phyloP scores from a whole-genome alignment of 441 rosid genomes.

The Adansonia grandidieri region DNA sequence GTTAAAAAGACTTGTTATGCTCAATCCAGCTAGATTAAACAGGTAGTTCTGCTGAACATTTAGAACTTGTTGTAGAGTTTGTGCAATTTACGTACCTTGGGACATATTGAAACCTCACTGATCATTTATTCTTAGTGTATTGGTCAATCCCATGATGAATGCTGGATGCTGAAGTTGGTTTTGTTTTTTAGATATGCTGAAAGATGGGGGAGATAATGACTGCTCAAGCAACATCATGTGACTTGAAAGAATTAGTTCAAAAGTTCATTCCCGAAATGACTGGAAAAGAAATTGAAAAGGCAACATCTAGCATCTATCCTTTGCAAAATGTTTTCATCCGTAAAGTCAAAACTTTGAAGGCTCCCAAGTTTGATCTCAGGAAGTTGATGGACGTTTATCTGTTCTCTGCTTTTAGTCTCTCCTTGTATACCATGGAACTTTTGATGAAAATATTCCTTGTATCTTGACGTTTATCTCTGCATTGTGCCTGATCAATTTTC shows the following conservation, averaged over 20 bases:
- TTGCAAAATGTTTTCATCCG: constrained; percentile 70
- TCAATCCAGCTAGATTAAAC: constrained; percentile 81
- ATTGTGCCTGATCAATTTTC: not conserved
- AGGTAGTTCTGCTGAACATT: constrained; percentile 41
- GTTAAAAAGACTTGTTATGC: constrained; percentile 93
- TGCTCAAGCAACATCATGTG: constrained; percentile 63
- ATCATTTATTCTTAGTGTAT: not conserved
- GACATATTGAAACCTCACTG: not conserved
- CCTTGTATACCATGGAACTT: not conserved
- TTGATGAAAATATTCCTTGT: too few species aligned
- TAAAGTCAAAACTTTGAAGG: constrained; percentile 73
- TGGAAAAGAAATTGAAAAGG: constrained; percentile 64
- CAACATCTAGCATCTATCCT: constrained; percentile 65
- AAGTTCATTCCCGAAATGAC: constrained; percentile 74
- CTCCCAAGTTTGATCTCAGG: constrained; percentile 81
- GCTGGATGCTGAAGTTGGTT: not conserved
- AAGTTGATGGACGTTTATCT: constrained; percentile 66
- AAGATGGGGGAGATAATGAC: constrained; percentile 76
- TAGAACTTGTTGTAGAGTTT: not conserved
- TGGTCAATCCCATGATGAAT: not conserved
- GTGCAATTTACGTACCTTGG: not conserved
- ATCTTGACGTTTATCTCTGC: not conserved
- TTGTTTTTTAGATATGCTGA: constrained; percentile 52
- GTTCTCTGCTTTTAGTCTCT: not conserved
- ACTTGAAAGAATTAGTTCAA: constrained; percentile 63